Conservation (phyloP, 345 rosid species). For the Boechera retrofracta region DNA sequence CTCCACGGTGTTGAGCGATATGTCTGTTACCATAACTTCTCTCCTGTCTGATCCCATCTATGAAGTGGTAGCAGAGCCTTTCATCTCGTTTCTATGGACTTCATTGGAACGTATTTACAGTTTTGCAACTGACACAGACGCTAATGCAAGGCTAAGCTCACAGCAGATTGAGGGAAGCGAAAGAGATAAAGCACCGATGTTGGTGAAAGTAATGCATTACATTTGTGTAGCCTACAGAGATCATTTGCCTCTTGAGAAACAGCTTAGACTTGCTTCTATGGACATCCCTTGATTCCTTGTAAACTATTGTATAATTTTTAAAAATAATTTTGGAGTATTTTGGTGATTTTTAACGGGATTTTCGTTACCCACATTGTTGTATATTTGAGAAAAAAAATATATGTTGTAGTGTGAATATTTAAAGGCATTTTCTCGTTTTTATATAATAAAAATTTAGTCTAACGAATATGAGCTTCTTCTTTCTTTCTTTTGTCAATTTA, state of each 20-base stretch:
- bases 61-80: conserved; percentile 59
- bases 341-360: background rate
- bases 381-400: too few relatives aligned
- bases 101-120: conserved; percentile 69
- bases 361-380: background rate
- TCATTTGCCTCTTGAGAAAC: conserved; percentile 74
- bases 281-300: conserved; percentile 31
- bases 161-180: conserved; percentile 58
- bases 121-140: conserved; percentile 46
- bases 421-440: too few relatives aligned
- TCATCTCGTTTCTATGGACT: conserved; percentile 57
- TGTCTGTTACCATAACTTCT: conserved; percentile 72
- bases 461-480: too few relatives aligned
- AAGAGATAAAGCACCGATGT: conserved; percentile 48
- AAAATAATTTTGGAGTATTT: background rate
- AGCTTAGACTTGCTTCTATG: conserved; percentile 71
- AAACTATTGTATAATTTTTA: background rate
- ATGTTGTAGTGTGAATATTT: too few relatives aligned
- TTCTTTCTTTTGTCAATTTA: too few relatives aligned
- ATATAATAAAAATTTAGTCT: too few relatives aligned
- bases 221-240: conserved; percentile 62
- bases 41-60: conserved; percentile 66
- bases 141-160: conserved; percentile 24
- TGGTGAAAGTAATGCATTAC: conserved; percentile 58
- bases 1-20: conserved; percentile 59